Percentiles rank a stretch among this genome's conserved stretches.
These are phyloP conservation scores for Hibiscus trionum DNA, from an alignment of 345 rosid genomes.

Conservation along the genomic window DNA sequence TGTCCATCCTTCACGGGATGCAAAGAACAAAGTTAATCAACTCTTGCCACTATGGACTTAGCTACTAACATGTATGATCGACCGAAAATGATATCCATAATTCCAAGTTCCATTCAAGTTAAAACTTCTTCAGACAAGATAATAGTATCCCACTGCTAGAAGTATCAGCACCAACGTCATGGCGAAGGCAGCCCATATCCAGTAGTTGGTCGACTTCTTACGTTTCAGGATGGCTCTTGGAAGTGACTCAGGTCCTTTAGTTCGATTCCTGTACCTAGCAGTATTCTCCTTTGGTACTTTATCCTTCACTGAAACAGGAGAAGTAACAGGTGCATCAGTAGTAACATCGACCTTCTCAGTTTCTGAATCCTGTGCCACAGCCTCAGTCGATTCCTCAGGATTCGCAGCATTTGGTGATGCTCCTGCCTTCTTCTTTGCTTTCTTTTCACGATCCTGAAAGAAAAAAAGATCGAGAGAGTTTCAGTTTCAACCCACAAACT, in stretches of 20 bases:
- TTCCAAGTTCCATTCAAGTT: slow-evolving; percentile 10
- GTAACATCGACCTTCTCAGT: slow-evolving; percentile 37
- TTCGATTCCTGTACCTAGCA: slow-evolving; percentile 41
- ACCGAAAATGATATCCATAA: slow-evolving; percentile 13
- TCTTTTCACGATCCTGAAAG: slow-evolving; percentile 82
- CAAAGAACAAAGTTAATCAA: slow-evolving; percentile 27
- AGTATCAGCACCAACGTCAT: slow-evolving; percentile 41
- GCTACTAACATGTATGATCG: slow-evolving; percentile 5
- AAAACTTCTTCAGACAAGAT: slow-evolving; percentile 26
- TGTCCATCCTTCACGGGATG: slow-evolving; percentile 31
- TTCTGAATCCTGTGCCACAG: slow-evolving; percentile 40
- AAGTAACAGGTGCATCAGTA: slow-evolving; percentile 24
- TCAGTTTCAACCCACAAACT: slow-evolving; percentile 11
- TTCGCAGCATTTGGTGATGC: slow-evolving; percentile 21
- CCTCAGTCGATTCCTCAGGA: slow-evolving; percentile 43
- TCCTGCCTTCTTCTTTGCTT: slow-evolving; percentile 66
- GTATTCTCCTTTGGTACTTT: slow-evolving; percentile 40
- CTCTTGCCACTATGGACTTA: slow-evolving; percentile 16
- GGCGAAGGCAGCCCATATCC: slow-evolving; percentile 57
- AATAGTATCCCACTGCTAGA: slow-evolving; percentile 41
- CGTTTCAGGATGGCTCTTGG: slow-evolving; percentile 68
- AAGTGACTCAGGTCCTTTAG: slow-evolving; percentile 45
- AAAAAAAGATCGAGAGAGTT: not conserved
- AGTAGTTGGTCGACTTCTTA: slow-evolving; percentile 62
- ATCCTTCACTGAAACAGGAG: slow-evolving; percentile 30